phyloP scores from a whole-genome alignment of 73 alveolate species.

The Paramecium tetraurelia region DNA sequence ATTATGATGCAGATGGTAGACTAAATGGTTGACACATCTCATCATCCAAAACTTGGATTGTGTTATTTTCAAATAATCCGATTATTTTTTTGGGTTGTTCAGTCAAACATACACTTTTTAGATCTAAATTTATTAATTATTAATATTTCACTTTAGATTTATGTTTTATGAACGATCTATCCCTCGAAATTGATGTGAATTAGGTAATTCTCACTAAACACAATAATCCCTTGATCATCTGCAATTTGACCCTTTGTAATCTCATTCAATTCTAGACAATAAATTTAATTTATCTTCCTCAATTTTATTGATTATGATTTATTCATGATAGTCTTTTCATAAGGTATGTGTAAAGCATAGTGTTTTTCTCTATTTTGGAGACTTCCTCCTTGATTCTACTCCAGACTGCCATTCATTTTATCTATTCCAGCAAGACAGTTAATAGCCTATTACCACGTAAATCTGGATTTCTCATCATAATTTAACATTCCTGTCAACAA shows the following conservation, averaged over 20 bases:
- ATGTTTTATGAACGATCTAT: neutral
- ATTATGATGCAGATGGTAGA: neutral
- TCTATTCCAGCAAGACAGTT: neutral
- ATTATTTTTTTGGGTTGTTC: neutral
- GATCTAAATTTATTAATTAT: neutral
- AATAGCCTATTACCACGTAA: neutral
- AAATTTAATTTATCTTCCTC: neutral
- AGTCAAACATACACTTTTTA: neutral
- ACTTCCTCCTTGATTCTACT: neutral
- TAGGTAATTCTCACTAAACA: neutral
- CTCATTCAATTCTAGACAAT: neutral
- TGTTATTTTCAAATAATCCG: neutral
- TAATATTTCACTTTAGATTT: neutral
- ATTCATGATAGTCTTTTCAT: neutral
- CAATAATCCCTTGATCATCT: neutral
- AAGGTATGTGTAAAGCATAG: neutral
- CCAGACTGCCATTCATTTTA: neutral
- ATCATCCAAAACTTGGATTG: neutral
- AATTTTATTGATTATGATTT: neutral
- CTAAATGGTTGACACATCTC: neutral
- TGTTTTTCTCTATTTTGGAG: neutral
- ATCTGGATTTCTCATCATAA: constrained; percentile 30
- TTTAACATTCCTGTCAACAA: constrained; percentile 38
- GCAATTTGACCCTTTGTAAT: neutral
- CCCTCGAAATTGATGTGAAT: neutral